Conservation (phyloP, 768 basidiomycete genomes). For the Trametes meyenii region DNA sequence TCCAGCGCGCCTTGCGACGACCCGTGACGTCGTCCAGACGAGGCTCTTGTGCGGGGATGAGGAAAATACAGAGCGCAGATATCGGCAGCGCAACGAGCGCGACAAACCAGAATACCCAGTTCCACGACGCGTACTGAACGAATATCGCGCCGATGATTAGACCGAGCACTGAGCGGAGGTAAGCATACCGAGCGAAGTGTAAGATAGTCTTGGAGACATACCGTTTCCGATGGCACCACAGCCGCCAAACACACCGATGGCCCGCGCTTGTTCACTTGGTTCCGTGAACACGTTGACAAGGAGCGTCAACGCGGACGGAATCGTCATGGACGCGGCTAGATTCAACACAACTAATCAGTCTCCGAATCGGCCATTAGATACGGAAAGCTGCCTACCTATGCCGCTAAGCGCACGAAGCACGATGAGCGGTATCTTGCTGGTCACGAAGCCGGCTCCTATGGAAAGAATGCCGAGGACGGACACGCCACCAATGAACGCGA, state of each 20-base stretch:
- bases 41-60: conserved; percentile 35
- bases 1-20: conserved; percentile 26
- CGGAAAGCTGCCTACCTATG: conserved; percentile 26
- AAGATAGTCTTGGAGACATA: conserved; percentile 10
- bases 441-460: conserved; percentile 36
- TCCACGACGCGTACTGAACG: conserved; percentile 41
- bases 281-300: conserved; percentile 52
- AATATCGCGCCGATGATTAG: conserved; percentile 42
- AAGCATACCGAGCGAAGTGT: background rate
- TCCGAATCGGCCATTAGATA: background rate
- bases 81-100: conserved; percentile 42
- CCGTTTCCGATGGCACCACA: conserved; percentile 49
- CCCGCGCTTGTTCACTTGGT: conserved; percentile 44
- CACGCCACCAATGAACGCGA: conserved; percentile 34
- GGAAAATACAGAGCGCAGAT: conserved; percentile 32
- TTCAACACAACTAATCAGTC: background rate
- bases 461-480: conserved; percentile 33
- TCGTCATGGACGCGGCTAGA: conserved; percentile 44
- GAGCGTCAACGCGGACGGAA: conserved; percentile 46
- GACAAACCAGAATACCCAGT: conserved; percentile 51
- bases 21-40: conserved; percentile 5
- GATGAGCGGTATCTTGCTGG: conserved; percentile 36
- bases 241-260: conserved; percentile 49
- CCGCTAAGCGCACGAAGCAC: conserved; percentile 38
- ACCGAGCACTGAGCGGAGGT: conserved; percentile 32